Evolutionary conservation across 805 yeast species (phyloP).

Genomic region (Naumovozyma baii): DNA sequence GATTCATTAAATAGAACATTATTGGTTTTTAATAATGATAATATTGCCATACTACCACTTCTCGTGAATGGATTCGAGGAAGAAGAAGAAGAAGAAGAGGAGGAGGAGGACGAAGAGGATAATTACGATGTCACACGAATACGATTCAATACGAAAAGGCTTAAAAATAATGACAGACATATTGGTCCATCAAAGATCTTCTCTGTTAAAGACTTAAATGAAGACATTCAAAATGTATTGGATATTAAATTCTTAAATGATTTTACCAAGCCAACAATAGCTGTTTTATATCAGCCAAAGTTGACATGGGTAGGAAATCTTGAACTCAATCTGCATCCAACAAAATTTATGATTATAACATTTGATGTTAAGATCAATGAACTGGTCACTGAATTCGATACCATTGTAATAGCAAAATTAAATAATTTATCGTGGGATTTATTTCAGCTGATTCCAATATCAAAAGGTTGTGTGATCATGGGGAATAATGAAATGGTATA

Average conservation of each 20-base stretch:
- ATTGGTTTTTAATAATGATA: constrained; percentile 53
- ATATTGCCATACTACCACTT: constrained; percentile 59
- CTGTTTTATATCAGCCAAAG: constrained; percentile 47
- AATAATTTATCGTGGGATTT: constrained; percentile 67
- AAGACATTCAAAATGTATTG: constrained; percentile 49
- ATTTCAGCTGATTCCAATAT: constrained; percentile 52
- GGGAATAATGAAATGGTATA: constrained; percentile 75
- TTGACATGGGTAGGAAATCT: constrained; percentile 68
- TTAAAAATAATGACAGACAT: constrained; percentile 2
- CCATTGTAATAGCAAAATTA: constrained; percentile 60
- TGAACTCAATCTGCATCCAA: constrained; percentile 15
- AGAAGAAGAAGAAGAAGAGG: constrained; percentile 22
- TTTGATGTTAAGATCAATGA: constrained; percentile 31
- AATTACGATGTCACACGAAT: constrained; percentile 11
- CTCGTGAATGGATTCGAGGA: constrained; percentile 35
- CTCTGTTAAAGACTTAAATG: constrained; percentile 46
- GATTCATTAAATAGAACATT: constrained; percentile 56
- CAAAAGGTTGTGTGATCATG: constrained; percentile 52
- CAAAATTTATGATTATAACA: constrained; percentile 29
- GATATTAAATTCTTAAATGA: constrained; percentile 65
- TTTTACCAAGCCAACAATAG: constrained; percentile 77
- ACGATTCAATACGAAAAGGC: constrained; percentile 3
- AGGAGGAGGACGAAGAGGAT: constrained; percentile 18
- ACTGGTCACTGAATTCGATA: constrained; percentile 22
- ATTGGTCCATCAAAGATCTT: constrained; percentile 43